phyloP scores from a whole-genome alignment of 2,329 filamentous ascomycete species.

The Neonectria faginata region DNA sequence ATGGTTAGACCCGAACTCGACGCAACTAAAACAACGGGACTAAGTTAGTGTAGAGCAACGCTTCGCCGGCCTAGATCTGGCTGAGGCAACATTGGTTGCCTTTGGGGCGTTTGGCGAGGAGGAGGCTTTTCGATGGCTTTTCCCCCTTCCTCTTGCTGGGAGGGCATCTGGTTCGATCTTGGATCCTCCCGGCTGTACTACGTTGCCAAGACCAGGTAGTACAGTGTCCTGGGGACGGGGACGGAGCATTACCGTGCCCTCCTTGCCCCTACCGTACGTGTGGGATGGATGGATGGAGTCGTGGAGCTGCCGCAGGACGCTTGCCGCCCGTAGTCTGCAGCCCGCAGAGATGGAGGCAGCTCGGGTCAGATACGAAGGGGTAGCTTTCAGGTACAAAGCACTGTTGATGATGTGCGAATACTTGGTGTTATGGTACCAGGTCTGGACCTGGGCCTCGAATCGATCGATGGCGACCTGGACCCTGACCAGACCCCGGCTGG shows the following conservation, averaged over 20 bases:
- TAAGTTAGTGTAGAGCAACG: neutral
- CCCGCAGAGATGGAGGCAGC: no score
- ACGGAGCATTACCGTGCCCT: neutral
- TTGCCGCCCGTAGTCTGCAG: neutral
- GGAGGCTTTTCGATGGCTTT: neutral
- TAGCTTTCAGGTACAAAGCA: neutral
- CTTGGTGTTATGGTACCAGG: no score
- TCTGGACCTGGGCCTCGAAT: neutral
- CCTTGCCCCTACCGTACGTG: no score
- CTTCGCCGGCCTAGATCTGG: neutral
- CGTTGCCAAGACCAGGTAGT: neutral
- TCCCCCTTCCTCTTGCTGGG: no score
- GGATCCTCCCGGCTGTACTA: neutral
- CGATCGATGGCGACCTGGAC: neutral
- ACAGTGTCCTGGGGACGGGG: no score
- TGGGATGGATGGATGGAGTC: neutral
- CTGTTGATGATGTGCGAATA: neutral
- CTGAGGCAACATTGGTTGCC: neutral
- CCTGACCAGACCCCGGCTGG: neutral
- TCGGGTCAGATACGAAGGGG: neutral
- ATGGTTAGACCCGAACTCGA: neutral
- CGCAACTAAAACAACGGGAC: neutral
- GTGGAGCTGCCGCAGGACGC: neutral
- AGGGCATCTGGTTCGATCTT: neutral
- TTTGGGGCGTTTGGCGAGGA: neutral